Evolutionary conservation across 768 basidiomycete genomes (phyloP).

Genomic region (Paxillus involutus): DNA sequence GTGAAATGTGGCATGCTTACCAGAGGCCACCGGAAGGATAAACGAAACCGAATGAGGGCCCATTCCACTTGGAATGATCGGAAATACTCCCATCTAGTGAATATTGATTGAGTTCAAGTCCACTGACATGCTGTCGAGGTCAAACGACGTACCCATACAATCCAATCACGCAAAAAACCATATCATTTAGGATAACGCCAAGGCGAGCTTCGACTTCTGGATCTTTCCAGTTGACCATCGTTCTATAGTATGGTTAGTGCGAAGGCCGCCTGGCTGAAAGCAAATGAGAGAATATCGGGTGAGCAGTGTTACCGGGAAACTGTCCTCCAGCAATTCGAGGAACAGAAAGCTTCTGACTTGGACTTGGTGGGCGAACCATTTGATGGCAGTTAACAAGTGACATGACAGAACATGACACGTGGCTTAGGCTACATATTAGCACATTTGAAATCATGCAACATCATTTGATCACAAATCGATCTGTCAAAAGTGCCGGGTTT

Average conservation of each 20-base stretch:
- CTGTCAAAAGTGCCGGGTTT: too few species aligned
- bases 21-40: slow-evolving; percentile 26
- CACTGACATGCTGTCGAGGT: neutral
- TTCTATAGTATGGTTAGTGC: neutral
- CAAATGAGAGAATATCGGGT: too few species aligned
- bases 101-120: neutral
- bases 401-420: too few species aligned
- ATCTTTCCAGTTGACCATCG: slow-evolving; percentile 19
- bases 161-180: slow-evolving; percentile 14
- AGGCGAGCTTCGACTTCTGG: slow-evolving; percentile 6
- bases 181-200: neutral
- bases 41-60: slow-evolving; percentile 15
- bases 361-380: too few species aligned
- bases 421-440: too few species aligned
- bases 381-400: too few species aligned
- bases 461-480: too few species aligned
- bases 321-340: too few species aligned
- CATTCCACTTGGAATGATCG: slow-evolving; percentile 17
- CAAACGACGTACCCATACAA: slow-evolving; percentile 12
- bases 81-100: slow-evolving; percentile 24
- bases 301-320: too few species aligned
- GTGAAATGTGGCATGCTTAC: slow-evolving; percentile 9
- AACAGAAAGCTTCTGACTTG: too few species aligned
- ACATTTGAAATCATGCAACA: too few species aligned
- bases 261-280: too few species aligned